Base-by-base conservation (phyloP, 768 basidiomycete genomes). In the Termitomyces sp. region DNA sequence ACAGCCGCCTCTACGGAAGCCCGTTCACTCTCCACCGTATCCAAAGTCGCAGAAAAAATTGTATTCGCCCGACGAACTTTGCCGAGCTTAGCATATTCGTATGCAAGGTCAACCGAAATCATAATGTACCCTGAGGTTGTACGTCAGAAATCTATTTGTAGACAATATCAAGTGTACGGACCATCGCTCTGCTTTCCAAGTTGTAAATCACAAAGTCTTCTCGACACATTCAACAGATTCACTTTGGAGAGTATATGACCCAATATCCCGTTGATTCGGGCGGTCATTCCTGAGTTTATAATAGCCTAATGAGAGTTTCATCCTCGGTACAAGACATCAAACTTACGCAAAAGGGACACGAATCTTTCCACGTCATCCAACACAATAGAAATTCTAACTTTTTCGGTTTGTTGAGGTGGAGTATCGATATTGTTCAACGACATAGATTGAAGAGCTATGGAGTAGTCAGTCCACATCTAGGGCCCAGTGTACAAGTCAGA, bases 31-130 rank as follows among this genome's bases (percentile, higher is more conserved):
- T 76, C 74, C 10, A 85, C 70, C 3, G 74, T 59, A 29, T 70
- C 74, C 13, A 84, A 68, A 0, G 79, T 78, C 32, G 81, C 82
- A n/a, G 69, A 77, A 62, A 91, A 89, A 18, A 96, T 78, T 2
- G 71, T 63, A 0, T 72, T 75, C 0, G 94, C 93, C 35, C 87
- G 81, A 49, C 81, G 81, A 2, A 73, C 69, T 66, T 88, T 91
- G 3, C 95, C 94, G 1, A 98, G 77, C 33, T 78, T 81, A 42
- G 85, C 72, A 62, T 94, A 94, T 65, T 94, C 91, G 52, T 84
- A 78, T 0, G 89, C 94, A 6, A 96, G 78, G 40, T 86, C 82
- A 1, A 86, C 72, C 2, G 89, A 94, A 1, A 81, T 71, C 1
- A 68, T 68, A 18, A 89, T 73, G 64, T 84, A 91, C 12, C 75